Base-by-base conservation (phyloP, 2,329 filamentous ascomycete species). In the Ascocoryne sarcoides region DNA sequence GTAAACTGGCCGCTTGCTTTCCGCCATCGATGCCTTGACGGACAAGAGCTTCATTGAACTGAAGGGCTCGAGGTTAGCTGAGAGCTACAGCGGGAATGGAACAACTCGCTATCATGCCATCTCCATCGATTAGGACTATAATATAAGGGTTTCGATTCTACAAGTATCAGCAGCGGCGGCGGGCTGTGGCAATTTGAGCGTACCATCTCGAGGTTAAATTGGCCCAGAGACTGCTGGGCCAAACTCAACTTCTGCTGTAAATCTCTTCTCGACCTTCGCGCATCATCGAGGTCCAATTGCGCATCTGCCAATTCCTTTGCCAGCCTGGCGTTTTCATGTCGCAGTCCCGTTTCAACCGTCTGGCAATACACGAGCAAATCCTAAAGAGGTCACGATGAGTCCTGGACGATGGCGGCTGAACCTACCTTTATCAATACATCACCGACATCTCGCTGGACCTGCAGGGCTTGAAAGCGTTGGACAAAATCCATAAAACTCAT, bases 121-220 rank as follows among this genome's bases (percentile, higher is more conserved):
- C 71, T 28, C 76, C 78, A 56, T 82, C 78, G 50, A 82, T 71
- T 49, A 80, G 55, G 29, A 79, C 67, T 48, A 75, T 59, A 52
- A 79, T 65, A 56, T 82, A 82, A 30, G 71, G 66, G 58, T 78
- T 79, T 36, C 62, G 65, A 46, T 59, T 58, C 57, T 57, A 41
- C 40, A 45, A 40, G 15, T 23, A 41, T 40, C 30, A 42, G 47
- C 40, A 38, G 7, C 7, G 20, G 30, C 8, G 16, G 23, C 15
- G 16, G 34, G 28, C 10, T 9, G 23, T 23, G 20, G 21, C 23
- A 43, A 7, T n/a, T 8, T 9, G 4, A 14, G 8, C 45, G 44
- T 66, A 74, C 71, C 66, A 68, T 71, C 45, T 70, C 56, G 36
- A 59, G 58, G 35, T 67, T 61, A 44, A 65, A 66, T 46, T 68